Conservation (phyloP, 257 asterid species). For the Forsythia viridissima region DNA sequence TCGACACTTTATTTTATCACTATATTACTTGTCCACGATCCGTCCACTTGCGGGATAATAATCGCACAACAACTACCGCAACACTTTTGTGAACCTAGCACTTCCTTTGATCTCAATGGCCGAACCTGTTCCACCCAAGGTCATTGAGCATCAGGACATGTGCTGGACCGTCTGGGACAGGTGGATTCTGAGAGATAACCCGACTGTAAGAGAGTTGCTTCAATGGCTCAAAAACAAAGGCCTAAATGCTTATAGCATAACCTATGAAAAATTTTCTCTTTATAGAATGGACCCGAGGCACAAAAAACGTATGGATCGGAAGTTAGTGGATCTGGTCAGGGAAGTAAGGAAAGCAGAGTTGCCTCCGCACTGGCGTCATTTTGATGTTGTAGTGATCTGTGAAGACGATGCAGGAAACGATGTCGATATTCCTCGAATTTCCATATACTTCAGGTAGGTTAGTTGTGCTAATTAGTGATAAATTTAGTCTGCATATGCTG, state of each 20-base stretch:
- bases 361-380: conserved; percentile 37
- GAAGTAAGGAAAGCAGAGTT: conserved; percentile 40
- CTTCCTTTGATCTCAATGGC: conserved; percentile 54
- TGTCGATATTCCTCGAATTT: conserved; percentile 41
- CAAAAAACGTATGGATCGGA: conserved; percentile 42
- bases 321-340: conserved; percentile 37
- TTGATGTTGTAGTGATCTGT: conserved; percentile 45
- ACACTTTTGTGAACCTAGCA: conserved; percentile 55
- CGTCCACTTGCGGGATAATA: too few species aligned
- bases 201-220: conserved; percentile 38
- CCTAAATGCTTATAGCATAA: conserved; percentile 42
- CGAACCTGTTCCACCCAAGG: conserved; percentile 54
- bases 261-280: conserved; percentile 42
- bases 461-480: too few species aligned
- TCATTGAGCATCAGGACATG: conserved; percentile 42
- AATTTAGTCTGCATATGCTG: not conserved
- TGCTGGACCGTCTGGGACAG: conserved; percentile 55
- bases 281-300: conserved; percentile 45
- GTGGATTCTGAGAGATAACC: conserved; percentile 41
- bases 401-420: conserved; percentile 45
- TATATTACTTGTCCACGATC: too few species aligned
- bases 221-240: conserved; percentile 40
- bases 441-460: conserved; percentile 34
- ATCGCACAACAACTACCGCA: too few species aligned
- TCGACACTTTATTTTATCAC: too few species aligned